These are phyloP conservation scores for Datisca glomerata DNA, from an alignment of 306 rosid species.

Conservation along the genomic window DNA sequence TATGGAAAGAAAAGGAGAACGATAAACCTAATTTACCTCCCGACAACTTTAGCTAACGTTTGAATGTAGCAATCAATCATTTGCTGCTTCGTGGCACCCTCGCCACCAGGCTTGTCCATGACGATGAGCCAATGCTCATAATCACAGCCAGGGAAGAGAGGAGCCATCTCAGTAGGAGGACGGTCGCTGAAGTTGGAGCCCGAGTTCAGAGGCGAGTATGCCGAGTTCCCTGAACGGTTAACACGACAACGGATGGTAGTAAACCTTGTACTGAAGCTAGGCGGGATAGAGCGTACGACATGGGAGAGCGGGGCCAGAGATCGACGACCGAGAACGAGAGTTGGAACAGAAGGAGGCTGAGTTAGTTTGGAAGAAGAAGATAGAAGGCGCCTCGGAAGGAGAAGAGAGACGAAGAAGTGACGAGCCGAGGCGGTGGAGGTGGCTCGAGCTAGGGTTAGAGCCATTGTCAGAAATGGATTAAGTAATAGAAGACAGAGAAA, in stretches of 20 bases:
- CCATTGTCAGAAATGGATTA: conserved; percentile 21
- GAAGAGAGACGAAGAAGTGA: conserved; percentile 9
- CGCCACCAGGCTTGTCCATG: conserved; percentile 84
- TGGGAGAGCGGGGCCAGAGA: conserved; percentile 33
- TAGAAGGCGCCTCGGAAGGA: conserved; percentile 29
- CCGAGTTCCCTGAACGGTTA: conserved; percentile 49
- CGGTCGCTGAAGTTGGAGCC: conserved; percentile 60
- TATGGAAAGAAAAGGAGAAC: background rate
- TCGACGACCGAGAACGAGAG: conserved; percentile 24
- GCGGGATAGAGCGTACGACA: conserved; percentile 9
- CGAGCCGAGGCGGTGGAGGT: conserved; percentile 20
- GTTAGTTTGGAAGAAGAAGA: conserved; percentile 21
- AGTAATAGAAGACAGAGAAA: no score
- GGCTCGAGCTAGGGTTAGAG: conserved; percentile 37
- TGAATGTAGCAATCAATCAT: conserved; percentile 69
- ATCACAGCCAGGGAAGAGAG: conserved; percentile 86
- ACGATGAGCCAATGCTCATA: conserved; percentile 89
- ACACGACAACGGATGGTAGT: conserved; percentile 52
- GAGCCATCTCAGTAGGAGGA: conserved; percentile 85
- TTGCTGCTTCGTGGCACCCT: conserved; percentile 53
- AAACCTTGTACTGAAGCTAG: conserved; percentile 21
- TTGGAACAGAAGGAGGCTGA: conserved; percentile 21
- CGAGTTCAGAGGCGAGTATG: conserved; percentile 80
- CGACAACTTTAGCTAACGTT: conserved; percentile 61
- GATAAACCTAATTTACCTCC: conserved; percentile 34